These are phyloP conservation scores for Phaeosphaeria sp. DNA, from an alignment of 2,329 filamentous ascomycete species.

Conservation along the genomic window DNA sequence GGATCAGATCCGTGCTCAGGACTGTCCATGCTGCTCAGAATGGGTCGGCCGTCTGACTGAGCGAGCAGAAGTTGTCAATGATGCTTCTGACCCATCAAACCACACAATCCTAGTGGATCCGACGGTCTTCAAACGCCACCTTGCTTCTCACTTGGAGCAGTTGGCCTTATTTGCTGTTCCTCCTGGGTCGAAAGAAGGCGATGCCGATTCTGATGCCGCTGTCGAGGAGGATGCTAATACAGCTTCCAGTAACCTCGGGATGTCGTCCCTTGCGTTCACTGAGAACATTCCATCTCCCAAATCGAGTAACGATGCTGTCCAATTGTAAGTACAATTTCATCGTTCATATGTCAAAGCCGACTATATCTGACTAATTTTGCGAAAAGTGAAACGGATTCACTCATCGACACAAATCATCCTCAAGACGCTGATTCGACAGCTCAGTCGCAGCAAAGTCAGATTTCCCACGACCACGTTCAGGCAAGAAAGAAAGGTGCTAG, in stretches of 20 bases:
- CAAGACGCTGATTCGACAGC: too few species aligned
- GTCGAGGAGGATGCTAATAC: constrained; percentile 7
- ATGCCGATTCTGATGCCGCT: constrained; percentile 15
- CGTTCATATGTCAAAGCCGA: too few species aligned
- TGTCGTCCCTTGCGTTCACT: not conserved
- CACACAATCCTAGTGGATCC: constrained; percentile 9
- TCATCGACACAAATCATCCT: too few species aligned
- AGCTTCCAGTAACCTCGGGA: too few species aligned
- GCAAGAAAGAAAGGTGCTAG: too few species aligned
- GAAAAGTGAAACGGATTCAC: too few species aligned
- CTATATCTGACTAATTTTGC: too few species aligned
- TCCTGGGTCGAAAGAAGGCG: not conserved
- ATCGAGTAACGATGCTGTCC: not conserved
- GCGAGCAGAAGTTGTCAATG: not conserved
- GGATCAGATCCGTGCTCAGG: constrained; percentile 11
- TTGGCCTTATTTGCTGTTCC: constrained; percentile 22
- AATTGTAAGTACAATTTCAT: too few species aligned
- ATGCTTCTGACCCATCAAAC: not conserved
- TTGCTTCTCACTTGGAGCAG: constrained; percentile 25
- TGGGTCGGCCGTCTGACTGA: constrained; percentile 11
- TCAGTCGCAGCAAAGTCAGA: too few species aligned
- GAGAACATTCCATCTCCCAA: not conserved
- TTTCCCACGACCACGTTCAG: too few species aligned
- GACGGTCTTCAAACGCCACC: constrained; percentile 21
- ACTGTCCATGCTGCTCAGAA: constrained; percentile 25